Evolutionary conservation across 2,329 filamentous ascomycete genomes (phyloP).

Genomic region (Magnaporthales sp.): DNA sequence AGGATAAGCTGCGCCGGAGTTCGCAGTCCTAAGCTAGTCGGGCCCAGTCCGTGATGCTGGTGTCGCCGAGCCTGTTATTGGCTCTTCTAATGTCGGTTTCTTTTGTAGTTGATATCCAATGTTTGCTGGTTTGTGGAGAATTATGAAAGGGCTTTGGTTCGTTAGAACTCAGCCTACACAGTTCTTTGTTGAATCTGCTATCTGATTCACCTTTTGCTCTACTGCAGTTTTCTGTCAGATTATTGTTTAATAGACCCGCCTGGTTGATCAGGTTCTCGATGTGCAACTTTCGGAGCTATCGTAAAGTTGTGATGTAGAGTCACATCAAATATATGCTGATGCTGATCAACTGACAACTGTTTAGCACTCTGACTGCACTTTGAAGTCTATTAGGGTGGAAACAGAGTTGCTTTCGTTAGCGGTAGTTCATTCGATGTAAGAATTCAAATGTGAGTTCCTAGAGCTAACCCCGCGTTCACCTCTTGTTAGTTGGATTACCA

Average conservation of each 20-base stretch:
- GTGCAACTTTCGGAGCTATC: too few relatives aligned
- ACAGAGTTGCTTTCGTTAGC: neutral
- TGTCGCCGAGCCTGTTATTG: neutral
- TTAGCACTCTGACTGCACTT: neutral
- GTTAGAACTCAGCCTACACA: neutral
- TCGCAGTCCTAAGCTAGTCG: slow-evolving; percentile 2
- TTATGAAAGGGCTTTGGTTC: neutral
- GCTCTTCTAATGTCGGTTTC: neutral
- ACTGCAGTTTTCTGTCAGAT: neutral
- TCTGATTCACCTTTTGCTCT: slow-evolving; percentile 2
- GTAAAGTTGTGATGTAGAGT: neutral
- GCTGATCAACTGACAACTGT: neutral
- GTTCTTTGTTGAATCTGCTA: slow-evolving; percentile 9
- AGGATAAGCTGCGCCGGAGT: slow-evolving; percentile 48
- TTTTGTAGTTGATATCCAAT: slow-evolving; percentile 13
- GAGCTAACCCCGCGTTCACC: neutral
- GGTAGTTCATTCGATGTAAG: neutral
- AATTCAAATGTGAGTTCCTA: neutral
- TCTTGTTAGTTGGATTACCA: neutral
- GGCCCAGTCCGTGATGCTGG: neutral
- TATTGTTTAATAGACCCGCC: neutral
- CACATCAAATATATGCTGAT: too few relatives aligned
- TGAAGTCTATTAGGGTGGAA: neutral
- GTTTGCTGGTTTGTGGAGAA: neutral
- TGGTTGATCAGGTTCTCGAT: neutral